Evolutionary conservation across 164 flowering plant genomes (phyloP), one percentile per base, ranked within the genome.

Genomic region (Echeveria elegans): DNA sequence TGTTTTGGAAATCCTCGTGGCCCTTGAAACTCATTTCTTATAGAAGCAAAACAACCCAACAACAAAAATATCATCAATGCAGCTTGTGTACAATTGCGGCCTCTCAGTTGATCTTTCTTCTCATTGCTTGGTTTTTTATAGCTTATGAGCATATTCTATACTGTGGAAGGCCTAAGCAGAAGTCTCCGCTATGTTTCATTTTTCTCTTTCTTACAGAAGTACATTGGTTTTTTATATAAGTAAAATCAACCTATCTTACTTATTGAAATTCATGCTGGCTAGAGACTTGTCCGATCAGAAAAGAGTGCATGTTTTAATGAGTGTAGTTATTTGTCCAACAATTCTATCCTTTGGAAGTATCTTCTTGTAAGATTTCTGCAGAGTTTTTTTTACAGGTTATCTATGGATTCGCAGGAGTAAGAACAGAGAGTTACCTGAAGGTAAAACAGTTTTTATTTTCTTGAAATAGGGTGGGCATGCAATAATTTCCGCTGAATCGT

Each of bases 121-220:
- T 56, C 61, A 56, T 56, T 56, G 32, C 61, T 56, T 56, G 61
- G 61, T 56, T 56, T 53, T 53, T 34, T 28, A 2, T 28, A 29
- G 61, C 31, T 56, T 56, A 56, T 56, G 32, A 56, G 61, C 31
- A 29, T 26, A 56, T 50, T 6, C 61, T 26, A 11, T 12, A 56
- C 61, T 56, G 61, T 56, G 31, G 61, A 28, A 56, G 61, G 61
- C 61, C 61, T 23, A 56, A 11, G 32, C 61, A 56, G 18, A 50
- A 16, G 18, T 16, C 56, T 0, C 52, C 12, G n/a, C 24, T 26
- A 18, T 53, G 10, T 26, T 24, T 31, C 29, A n/a, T 52, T 52
- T 52, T 52, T 52, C 5, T 23, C 21, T 52, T 12, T 21, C 11
- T 52, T 52, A 52, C 58, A 53, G 59, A 53, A 53, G 29, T 53